Evolutionary conservation across 805 yeast genomes (phyloP).

Genomic region (Metschnikowia matae): DNA sequence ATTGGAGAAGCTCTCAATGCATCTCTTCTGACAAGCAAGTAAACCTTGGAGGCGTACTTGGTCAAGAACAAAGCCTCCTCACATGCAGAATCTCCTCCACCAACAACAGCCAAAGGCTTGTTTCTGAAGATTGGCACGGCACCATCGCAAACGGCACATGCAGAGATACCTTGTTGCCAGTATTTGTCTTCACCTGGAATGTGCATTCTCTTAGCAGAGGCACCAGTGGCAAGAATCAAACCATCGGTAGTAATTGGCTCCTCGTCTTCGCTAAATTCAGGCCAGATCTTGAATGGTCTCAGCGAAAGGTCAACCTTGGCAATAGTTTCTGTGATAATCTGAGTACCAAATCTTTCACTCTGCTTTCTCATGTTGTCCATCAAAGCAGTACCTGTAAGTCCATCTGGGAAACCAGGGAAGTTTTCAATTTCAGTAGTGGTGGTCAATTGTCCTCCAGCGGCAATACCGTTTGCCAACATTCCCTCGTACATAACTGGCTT

Average conservation of each 20-base stretch:
- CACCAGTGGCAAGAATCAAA: conserved; percentile 93
- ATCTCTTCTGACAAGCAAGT: conserved; percentile 89
- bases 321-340: conserved; percentile 91
- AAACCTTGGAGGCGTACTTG: conserved; percentile 96
- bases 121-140: conserved; percentile 98
- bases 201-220: conserved; percentile 90
- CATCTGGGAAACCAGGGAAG: conserved; percentile 98
- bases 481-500: conserved; percentile 94
- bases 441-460: conserved; percentile 98
- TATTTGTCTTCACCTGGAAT: conserved; percentile 95
- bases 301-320: conserved; percentile 84
- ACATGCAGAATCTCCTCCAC: conserved; percentile 99
- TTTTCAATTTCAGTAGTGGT: conserved; percentile 98
- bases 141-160: conserved; percentile 99
- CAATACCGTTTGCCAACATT: conserved; percentile 93
- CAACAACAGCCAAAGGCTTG: conserved; percentile 95
- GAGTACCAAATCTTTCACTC: conserved; percentile 84
- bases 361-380: conserved; percentile 95
- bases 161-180: conserved; percentile 99
- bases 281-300: conserved; percentile 95
- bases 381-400: conserved; percentile 77
- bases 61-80: conserved; percentile 97
- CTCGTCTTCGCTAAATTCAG: conserved; percentile 89
- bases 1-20: conserved; percentile 90
- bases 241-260: conserved; percentile 93